A percentile compares a stretch with the other conserved stretches of the same genome.
phyloP scores from a whole-genome alignment of 2,329 filamentous ascomycete genomes.

The Xylaria sp. region DNA sequence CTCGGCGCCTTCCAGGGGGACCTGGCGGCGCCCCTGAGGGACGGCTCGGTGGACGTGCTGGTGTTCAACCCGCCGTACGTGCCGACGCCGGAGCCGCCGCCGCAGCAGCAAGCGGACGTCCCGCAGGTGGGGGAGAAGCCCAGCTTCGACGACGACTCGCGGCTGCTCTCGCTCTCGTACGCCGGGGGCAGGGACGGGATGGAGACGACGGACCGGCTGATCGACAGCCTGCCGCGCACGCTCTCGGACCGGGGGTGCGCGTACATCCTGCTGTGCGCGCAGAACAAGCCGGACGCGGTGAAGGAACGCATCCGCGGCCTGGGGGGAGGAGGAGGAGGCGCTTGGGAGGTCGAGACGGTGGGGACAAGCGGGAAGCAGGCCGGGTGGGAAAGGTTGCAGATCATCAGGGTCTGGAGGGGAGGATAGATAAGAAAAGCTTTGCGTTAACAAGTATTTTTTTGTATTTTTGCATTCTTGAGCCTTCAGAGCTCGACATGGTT shows the following conservation, averaged over 20 bases:
- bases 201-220: slow-evolving; percentile 83
- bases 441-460: slow-evolving; percentile 15
- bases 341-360: slow-evolving; percentile 78
- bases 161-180: slow-evolving; percentile 82
- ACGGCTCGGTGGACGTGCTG: slow-evolving; percentile 72
- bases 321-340: no score
- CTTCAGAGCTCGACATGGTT: slow-evolving; percentile 20
- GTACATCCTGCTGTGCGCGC: slow-evolving; percentile 86
- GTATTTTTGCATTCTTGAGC: slow-evolving; percentile 26
- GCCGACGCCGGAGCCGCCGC: slow-evolving; percentile 76
- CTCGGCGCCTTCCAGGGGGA: slow-evolving; percentile 72
- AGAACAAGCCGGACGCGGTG: slow-evolving; percentile 81
- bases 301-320: slow-evolving; percentile 63
- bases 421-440: slow-evolving; percentile 10
- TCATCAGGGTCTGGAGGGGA: slow-evolving; percentile 81
- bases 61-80: slow-evolving; percentile 98
- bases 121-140: slow-evolving; percentile 32
- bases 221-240: slow-evolving; percentile 68
- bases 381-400: slow-evolving; percentile 92
- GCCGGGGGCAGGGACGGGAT: slow-evolving; percentile 90
- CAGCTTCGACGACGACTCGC: slow-evolving; percentile 77
- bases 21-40: slow-evolving; percentile 63
- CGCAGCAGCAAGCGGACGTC: slow-evolving; percentile 39
- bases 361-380: slow-evolving; percentile 82
- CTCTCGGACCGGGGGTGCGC: slow-evolving; percentile 74